Evolutionary conservation across 345 rosid species (phyloP).

Genomic region (Populus davidiana): DNA sequence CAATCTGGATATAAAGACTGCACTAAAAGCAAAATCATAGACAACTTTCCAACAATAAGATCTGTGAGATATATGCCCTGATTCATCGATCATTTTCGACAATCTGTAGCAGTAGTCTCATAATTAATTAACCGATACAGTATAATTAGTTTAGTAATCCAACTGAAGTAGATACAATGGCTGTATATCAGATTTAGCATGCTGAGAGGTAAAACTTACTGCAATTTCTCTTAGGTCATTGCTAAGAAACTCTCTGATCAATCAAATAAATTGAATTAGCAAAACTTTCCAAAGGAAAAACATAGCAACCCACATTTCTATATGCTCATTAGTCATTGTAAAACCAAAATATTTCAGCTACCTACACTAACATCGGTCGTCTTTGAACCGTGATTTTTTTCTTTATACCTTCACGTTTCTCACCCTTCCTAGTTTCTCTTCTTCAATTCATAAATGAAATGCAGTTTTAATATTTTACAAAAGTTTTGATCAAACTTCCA

Average conservation of each 20-base stretch:
- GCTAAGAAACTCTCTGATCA: not conserved
- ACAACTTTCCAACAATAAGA: not conserved
- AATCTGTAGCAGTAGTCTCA: not conserved
- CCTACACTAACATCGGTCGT: conserved; percentile 4
- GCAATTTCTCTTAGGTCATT: too few relatives aligned
- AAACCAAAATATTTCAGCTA: conserved; percentile 5
- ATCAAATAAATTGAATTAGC: conserved; percentile 4
- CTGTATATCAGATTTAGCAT: too few relatives aligned
- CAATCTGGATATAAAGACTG: not conserved
- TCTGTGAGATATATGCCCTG: not conserved
- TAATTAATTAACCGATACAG: not conserved
- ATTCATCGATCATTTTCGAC: not conserved
- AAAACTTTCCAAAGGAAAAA: conserved; percentile 15
- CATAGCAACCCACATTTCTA: conserved; percentile 19
- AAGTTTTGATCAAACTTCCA: conserved; percentile 13
- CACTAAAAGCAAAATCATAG: not conserved
- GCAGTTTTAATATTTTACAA: conserved; percentile 8
- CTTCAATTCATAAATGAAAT: not conserved
- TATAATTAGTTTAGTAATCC: not conserved
- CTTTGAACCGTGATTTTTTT: conserved; percentile 1
- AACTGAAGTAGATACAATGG: too few relatives aligned
- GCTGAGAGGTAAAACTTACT: too few relatives aligned
- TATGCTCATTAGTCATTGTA: conserved; percentile 2
- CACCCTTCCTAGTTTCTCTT: not conserved
- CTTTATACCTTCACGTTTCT: not conserved